Percentiles rank a stretch among this genome's conserved stretches.
Evolutionary conservation across 257 asterid species (phyloP).

Genomic region (Nicotiana knightiana): DNA sequence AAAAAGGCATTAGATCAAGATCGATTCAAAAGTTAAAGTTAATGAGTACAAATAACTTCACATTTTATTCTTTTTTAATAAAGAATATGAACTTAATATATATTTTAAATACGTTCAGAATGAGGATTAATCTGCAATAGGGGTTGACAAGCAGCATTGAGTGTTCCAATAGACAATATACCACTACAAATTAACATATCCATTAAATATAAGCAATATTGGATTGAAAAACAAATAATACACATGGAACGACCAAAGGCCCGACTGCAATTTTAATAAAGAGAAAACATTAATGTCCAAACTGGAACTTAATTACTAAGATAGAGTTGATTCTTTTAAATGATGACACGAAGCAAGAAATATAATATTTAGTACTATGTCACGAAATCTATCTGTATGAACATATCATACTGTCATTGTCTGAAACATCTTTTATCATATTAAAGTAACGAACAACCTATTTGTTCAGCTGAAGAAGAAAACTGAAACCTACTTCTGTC

Average conservation of each 20-base stretch:
- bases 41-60: not conserved
- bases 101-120: not conserved
- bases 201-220: not conserved
- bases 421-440: not conserved
- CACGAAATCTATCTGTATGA: not conserved
- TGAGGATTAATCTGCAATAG: not conserved
- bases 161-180: not conserved
- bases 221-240: not conserved
- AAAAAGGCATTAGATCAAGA: not conserved
- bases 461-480: not conserved
- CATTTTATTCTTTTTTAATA: too few species aligned
- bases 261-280: not conserved
- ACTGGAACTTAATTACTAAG: not conserved
- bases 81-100: not conserved
- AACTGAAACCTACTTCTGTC: conserved; percentile 5
- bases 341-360: not conserved
- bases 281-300: not conserved
- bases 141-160: not conserved
- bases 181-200: not conserved
- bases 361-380: not conserved
- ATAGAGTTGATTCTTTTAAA: not conserved
- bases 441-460: conserved; percentile 4
- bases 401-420: not conserved
- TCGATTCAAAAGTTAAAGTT: not conserved
- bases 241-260: not conserved